phyloP scores from a whole-genome alignment of 176 grass and related monocot genomes.

The Pharus latifolius region DNA sequence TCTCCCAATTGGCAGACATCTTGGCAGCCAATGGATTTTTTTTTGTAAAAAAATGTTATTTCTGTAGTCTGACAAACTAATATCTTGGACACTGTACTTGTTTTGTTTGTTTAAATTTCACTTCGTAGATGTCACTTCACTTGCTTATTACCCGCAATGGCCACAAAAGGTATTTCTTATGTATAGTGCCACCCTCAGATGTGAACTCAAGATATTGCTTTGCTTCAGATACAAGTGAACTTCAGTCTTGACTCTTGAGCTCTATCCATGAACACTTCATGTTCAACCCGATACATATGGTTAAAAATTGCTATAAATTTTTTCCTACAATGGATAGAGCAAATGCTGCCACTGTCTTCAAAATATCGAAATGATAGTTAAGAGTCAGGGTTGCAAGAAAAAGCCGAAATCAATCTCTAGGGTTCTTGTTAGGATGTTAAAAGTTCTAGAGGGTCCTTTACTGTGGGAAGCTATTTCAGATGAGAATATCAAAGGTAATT shows the following conservation, averaged over 20 bases:
- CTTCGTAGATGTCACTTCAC: too few species aligned
- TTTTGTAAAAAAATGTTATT: too few species aligned
- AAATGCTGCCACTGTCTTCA: background rate
- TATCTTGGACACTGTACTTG: background rate
- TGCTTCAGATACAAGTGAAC: constrained; percentile 5
- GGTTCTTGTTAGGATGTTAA: too few species aligned
- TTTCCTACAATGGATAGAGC: background rate
- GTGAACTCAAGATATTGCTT: constrained; percentile 13
- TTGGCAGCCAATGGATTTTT: too few species aligned
- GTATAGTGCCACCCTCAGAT: background rate
- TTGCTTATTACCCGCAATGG: constrained; percentile 3
- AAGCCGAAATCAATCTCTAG: background rate
- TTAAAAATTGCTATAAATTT: background rate
- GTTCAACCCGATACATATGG: background rate
- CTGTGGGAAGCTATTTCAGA: too few species aligned
- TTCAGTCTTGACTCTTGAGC: background rate
- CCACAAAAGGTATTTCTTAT: too few species aligned
- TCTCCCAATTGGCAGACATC: too few species aligned
- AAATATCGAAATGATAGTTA: background rate
- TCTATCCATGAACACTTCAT: background rate
- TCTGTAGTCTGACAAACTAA: too few species aligned
- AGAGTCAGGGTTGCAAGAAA: background rate
- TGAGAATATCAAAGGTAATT: too few species aligned
- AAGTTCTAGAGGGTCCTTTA: too few species aligned
- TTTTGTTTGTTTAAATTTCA: constrained; percentile 1